Evolutionary conservation across 2,329 filamentous ascomycete genomes (phyloP).

Genomic region (Aspergillus glaucus): DNA sequence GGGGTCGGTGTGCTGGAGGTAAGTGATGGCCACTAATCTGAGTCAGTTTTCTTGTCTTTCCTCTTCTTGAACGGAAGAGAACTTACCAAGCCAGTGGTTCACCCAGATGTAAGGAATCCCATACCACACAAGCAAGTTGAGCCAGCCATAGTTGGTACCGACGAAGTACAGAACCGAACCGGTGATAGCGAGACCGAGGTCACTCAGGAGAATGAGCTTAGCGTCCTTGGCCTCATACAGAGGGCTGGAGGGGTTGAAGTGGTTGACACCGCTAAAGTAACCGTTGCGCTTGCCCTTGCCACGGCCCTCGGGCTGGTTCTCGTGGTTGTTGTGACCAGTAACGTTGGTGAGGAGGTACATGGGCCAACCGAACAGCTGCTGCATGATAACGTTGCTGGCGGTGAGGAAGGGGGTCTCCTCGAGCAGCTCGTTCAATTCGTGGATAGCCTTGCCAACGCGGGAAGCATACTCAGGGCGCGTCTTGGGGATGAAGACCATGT

Average conservation of each 20-base stretch:
- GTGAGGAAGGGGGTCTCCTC: conserved; percentile 92
- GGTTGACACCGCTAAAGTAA: conserved; percentile 74
- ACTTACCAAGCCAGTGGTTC: conserved; percentile 96
- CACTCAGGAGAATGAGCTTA: conserved; percentile 77
- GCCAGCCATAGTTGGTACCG: conserved; percentile 71
- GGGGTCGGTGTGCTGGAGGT: conserved; percentile 94
- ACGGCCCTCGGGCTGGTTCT: conserved; percentile 84
- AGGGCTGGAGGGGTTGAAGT: conserved; percentile 83
- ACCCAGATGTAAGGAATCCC: conserved; percentile 93
- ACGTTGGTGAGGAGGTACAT: conserved; percentile 87
- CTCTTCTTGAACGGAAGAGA: conserved; percentile 1
- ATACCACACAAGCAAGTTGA: conserved; percentile 92
- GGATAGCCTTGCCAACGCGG: conserved; percentile 64
- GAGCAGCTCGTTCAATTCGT: conserved; percentile 80
- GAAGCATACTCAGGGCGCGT: conserved; percentile 75
- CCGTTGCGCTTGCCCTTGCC: conserved; percentile 91
- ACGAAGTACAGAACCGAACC: conserved; percentile 59
- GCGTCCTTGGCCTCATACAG: conserved; percentile 89
- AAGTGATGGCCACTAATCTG: conserved; percentile 86
- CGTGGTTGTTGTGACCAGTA: conserved; percentile 93
- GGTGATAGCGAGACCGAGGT: conserved; percentile 68
- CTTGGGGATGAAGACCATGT: conserved; percentile 98
- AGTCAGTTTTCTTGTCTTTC: conserved; percentile 5
- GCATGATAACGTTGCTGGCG: conserved; percentile 63
- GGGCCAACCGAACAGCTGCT: conserved; percentile 91